Conservation (phyloP, 768 basidiomycete species). For the Trametes coccinea region DNA sequence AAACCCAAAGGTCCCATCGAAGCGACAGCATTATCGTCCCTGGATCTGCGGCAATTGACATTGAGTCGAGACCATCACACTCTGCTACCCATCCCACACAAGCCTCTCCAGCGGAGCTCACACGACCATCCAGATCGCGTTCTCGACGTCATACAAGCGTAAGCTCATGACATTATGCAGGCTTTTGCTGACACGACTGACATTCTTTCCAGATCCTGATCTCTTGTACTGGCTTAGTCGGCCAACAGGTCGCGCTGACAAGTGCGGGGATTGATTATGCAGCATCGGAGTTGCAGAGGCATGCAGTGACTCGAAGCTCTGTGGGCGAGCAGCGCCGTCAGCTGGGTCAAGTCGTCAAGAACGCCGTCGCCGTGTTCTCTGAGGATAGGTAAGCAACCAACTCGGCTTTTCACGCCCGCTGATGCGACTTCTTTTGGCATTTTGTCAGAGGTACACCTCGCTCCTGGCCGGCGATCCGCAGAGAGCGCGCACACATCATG, state of each 20-base stretch:
- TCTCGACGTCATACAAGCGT: neutral
- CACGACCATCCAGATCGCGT: neutral
- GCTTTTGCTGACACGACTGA: neutral
- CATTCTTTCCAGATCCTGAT: neutral
- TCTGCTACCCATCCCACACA: too few relatives aligned
- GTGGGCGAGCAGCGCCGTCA: neutral
- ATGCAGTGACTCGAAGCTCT: too few relatives aligned
- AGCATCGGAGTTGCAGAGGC: neutral
- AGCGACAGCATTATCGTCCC: too few relatives aligned
- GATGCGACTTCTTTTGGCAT: neutral
- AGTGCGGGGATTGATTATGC: neutral
- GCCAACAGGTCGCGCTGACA: neutral
- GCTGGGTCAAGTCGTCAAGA: neutral
- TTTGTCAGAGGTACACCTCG: neutral
- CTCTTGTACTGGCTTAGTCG: neutral
- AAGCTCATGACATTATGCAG: neutral
- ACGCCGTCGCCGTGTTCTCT: neutral
- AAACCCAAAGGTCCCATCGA: too few relatives aligned
- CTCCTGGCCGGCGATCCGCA: neutral
- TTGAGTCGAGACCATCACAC: too few relatives aligned
- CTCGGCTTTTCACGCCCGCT: neutral
- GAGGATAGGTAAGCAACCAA: neutral
- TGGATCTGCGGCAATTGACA: too few relatives aligned
- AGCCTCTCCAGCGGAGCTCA: too few relatives aligned
- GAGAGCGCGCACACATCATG: neutral